These are phyloP conservation scores for Volvox carteri DNA, from an alignment of 163 green algal genomes.

Conservation along the genomic window DNA sequence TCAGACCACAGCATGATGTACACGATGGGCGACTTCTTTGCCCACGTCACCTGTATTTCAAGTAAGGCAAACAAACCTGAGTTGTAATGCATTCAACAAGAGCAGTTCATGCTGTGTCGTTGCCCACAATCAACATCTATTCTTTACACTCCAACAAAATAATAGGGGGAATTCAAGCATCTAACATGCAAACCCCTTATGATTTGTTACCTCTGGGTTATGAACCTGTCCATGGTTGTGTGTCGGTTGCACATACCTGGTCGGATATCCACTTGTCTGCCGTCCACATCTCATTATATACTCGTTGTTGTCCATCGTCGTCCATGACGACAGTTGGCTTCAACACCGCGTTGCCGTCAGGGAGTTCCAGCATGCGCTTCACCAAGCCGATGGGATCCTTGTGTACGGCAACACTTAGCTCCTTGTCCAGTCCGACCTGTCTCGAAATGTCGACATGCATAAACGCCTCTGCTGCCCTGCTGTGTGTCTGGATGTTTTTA, in stretches of 20 bases:
- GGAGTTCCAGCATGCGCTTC: background rate
- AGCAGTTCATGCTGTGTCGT: too few relatives aligned
- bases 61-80: background rate
- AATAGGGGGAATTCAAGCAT: too few relatives aligned
- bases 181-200: too few relatives aligned
- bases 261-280: background rate
- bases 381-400: background rate
- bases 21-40: background rate
- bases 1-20: slow-evolving; percentile 3
- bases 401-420: background rate
- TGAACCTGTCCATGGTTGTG: background rate
- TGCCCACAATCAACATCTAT: too few relatives aligned
- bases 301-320: background rate
- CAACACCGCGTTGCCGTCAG: background rate
- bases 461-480: background rate
- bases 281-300: slow-evolving; percentile 14
- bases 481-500: background rate
- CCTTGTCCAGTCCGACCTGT: background rate
- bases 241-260: background rate
- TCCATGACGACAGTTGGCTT: background rate
- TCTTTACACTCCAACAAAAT: too few relatives aligned
- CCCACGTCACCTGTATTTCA: background rate
- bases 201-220: too few relatives aligned
- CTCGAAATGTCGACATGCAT: background rate
- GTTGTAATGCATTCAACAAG: too few relatives aligned